Evolutionary conservation across 441 rosid species (phyloP).

Genomic region (Syzygium malaccense): DNA sequence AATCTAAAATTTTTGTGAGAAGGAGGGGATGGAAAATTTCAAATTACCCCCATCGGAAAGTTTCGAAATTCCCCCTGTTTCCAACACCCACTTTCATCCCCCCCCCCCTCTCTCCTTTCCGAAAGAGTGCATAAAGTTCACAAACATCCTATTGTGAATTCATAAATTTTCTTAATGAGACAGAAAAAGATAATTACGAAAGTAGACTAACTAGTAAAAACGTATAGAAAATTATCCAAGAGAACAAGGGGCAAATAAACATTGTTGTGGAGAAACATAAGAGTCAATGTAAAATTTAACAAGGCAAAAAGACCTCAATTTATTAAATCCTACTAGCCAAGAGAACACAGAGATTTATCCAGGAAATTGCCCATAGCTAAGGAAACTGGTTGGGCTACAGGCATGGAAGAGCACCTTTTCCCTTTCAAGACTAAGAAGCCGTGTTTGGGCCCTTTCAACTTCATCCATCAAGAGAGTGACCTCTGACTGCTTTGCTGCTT

Average conservation of each 20-base stretch:
- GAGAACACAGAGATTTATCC: not conserved
- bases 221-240: not conserved
- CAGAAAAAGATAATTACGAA: not conserved
- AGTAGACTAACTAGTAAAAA: not conserved
- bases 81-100: not conserved
- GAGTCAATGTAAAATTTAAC: not conserved
- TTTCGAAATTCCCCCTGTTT: not conserved
- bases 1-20: not conserved
- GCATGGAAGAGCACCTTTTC: constrained; percentile 63
- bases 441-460: constrained; percentile 98
- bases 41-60: not conserved
- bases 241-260: not conserved
- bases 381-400: constrained; percentile 6
- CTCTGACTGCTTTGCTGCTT: constrained; percentile 94
- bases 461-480: constrained; percentile 95
- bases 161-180: not conserved
- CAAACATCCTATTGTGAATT: not conserved
- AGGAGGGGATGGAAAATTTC: not conserved
- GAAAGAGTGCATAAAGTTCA: not conserved
- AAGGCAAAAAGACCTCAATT: not conserved
- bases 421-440: constrained; percentile 95
- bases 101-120: not conserved
- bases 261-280: not conserved
- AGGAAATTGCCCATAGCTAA: not conserved
- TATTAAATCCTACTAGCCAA: not conserved